A percentile compares a stretch with the other conserved stretches of the same genome.
These are phyloP conservation scores for Sonneratia caseolaris DNA, from an alignment of 345 rosid genomes.

Conservation along the genomic window DNA sequence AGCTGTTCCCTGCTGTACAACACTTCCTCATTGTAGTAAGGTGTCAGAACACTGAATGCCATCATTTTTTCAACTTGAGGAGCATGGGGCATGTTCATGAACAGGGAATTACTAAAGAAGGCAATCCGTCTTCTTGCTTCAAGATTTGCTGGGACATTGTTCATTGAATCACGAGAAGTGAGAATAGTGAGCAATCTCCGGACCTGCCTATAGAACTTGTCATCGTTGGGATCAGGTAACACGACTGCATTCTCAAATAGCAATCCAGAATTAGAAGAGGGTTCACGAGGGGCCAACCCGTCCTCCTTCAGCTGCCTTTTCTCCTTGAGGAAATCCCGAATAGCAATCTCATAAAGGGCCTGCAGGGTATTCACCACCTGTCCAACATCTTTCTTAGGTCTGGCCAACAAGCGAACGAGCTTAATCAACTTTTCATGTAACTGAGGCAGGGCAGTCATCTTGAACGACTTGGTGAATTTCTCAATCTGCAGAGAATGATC, in stretches of 20 bases:
- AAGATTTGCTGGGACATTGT: constrained; percentile 64
- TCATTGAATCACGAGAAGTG: constrained; percentile 88
- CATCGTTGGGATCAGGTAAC: constrained; percentile 57
- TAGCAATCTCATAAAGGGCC: constrained; percentile 79
- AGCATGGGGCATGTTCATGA: constrained; percentile 98
- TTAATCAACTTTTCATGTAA: constrained; percentile 61
- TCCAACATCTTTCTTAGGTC: constrained; percentile 40
- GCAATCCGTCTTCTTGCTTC: constrained; percentile 96
- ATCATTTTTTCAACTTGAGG: constrained; percentile 99
- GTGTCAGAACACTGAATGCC: constrained; percentile 93
- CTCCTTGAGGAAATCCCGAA: constrained; percentile 65
- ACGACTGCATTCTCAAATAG: constrained; percentile 73
- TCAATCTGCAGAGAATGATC: constrained; percentile 56
- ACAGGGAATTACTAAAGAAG: constrained; percentile 90
- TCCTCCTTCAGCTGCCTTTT: constrained; percentile 61
- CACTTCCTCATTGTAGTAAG: constrained; percentile 88
- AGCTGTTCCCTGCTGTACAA: constrained; percentile 84
- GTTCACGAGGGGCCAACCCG: constrained; percentile 71
- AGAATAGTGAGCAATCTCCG: constrained; percentile 85
- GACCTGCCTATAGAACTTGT: constrained; percentile 74
- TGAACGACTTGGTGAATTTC: constrained; percentile 73
- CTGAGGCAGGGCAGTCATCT: constrained; percentile 57
- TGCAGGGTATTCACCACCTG: constrained; percentile 77
- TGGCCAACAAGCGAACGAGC: constrained; percentile 50
- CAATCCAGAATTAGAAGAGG: constrained; percentile 58